These are phyloP conservation scores for Clarireedia sp. DNA, from an alignment of 2,329 filamentous ascomycete genomes.

Conservation along the genomic window DNA sequence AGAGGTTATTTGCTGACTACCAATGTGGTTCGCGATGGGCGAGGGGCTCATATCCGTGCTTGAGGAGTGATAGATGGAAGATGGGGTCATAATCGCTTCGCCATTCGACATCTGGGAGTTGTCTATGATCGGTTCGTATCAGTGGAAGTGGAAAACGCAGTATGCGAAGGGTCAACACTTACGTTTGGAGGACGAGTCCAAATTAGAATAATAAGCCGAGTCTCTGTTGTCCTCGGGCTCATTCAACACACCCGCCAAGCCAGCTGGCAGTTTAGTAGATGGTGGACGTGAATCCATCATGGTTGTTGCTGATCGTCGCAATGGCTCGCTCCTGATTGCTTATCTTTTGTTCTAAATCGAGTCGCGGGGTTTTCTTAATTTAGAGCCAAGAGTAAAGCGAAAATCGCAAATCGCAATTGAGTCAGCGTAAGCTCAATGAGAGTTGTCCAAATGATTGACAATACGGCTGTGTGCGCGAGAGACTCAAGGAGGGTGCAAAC, in stretches of 20 bases:
- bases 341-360: conserved; percentile 2
- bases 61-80: conserved; percentile 36
- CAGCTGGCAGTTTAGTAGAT: conserved; percentile 31
- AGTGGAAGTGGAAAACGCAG: not conserved
- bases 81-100: conserved; percentile 13
- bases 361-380: not conserved
- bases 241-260: conserved; percentile 45
- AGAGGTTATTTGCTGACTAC: conserved; percentile 44
- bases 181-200: conserved; percentile 43
- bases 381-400: conserved; percentile 2
- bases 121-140: conserved; percentile 10
- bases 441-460: not conserved
- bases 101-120: conserved; percentile 21
- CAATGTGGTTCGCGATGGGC: conserved; percentile 40
- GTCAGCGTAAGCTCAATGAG: not conserved
- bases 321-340: not conserved
- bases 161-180: conserved; percentile 20
- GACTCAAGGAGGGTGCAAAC: not conserved
- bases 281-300: conserved; percentile 9
- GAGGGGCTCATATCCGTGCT: conserved; percentile 55
- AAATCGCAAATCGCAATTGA: conserved; percentile 8
- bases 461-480: not conserved
- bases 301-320: not conserved
- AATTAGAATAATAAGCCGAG: conserved; percentile 42
- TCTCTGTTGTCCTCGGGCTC: conserved; percentile 43